A percentile compares a stretch with the other conserved stretches of the same genome.
Evolutionary conservation across 23 red algal species (phyloP).

Genomic region (Pyropia yezoensis): DNA sequence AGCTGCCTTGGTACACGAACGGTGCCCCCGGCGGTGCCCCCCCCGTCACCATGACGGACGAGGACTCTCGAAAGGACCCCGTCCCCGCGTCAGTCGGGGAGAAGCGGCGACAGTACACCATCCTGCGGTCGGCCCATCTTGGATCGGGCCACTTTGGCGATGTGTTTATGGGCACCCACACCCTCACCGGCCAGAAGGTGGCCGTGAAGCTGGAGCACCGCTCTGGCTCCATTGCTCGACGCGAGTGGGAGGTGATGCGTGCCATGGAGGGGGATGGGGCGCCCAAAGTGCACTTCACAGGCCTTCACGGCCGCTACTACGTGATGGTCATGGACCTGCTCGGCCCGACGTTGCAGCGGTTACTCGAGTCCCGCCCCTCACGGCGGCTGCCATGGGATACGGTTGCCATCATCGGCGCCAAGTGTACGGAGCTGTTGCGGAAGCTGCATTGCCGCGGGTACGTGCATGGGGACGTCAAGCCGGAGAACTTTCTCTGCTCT

Average conservation of each 20-base stretch:
- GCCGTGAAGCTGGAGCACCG: constrained; percentile 99
- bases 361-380: constrained; percentile 60
- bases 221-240: constrained; percentile 77
- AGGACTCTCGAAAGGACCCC: constrained; percentile 66
- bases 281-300: constrained; percentile 85
- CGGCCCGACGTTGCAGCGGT: constrained; percentile 79
- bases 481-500: constrained; percentile 91
- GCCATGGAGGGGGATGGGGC: constrained; percentile 76
- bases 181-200: constrained; percentile 54
- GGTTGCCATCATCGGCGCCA: constrained; percentile 69
- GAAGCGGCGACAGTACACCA: constrained; percentile 33
- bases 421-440: constrained; percentile 74
- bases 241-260: constrained; percentile 96
- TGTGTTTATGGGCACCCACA: constrained; percentile 80
- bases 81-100: constrained; percentile 62
- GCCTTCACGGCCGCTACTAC: constrained; percentile 83
- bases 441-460: constrained; percentile 81
- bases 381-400: constrained; percentile 66
- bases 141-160: constrained; percentile 98
- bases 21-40: background rate
- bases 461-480: constrained; percentile 97
- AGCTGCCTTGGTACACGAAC: too few relatives aligned
- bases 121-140: constrained; percentile 60
- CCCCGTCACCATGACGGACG: constrained; percentile 27
- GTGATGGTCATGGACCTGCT: constrained; percentile 98